Evolutionary conservation across 2,329 filamentous ascomycete genomes (phyloP).

Genomic region (Neocucurbitaria cava): DNA sequence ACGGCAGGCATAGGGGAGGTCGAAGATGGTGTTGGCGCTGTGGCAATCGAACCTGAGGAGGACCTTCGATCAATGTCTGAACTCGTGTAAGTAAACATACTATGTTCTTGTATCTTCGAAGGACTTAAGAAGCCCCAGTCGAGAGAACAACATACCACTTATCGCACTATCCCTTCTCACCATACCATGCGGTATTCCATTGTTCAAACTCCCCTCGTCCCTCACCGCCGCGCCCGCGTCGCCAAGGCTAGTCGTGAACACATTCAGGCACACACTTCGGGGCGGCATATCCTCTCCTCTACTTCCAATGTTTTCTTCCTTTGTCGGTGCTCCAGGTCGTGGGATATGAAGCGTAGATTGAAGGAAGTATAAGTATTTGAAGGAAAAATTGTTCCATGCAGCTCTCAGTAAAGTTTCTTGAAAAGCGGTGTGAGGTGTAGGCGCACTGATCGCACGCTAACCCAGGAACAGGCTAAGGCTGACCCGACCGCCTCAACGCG

Average conservation of each 20-base stretch:
- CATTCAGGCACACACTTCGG: conserved; percentile 47
- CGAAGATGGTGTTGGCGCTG: conserved; percentile 20
- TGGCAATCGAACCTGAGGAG: conserved; percentile 29
- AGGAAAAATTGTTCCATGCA: conserved; percentile 31
- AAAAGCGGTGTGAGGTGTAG: conserved; percentile 49
- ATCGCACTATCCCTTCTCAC: conserved; percentile 40
- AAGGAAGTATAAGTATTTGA: conserved; percentile 31
- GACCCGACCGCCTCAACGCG: conserved; percentile 28
- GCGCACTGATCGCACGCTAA: conserved; percentile 42
- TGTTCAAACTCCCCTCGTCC: conserved; percentile 26
- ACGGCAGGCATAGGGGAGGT: conserved; percentile 28
- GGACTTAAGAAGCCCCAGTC: no score
- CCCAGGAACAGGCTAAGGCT: conserved; percentile 38
- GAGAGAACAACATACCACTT: conserved; percentile 25
- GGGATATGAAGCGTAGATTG: conserved; percentile 9
- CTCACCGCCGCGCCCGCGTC: conserved; percentile 36
- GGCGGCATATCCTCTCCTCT: conserved; percentile 41
- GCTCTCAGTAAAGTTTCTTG: conserved; percentile 36
- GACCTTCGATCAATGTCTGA: conserved; percentile 28
- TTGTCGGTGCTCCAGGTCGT: conserved; percentile 16
- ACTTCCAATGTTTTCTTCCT: conserved; percentile 13
- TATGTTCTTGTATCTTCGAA: neutral
- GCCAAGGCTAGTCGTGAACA: conserved; percentile 44
- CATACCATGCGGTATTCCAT: conserved; percentile 8
- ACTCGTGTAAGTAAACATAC: conserved; percentile 5